A percentile compares a stretch with the other conserved stretches of the same genome.
phyloP scores from a whole-genome alignment of 305 asterid species.

The Striga hermonthica region DNA sequence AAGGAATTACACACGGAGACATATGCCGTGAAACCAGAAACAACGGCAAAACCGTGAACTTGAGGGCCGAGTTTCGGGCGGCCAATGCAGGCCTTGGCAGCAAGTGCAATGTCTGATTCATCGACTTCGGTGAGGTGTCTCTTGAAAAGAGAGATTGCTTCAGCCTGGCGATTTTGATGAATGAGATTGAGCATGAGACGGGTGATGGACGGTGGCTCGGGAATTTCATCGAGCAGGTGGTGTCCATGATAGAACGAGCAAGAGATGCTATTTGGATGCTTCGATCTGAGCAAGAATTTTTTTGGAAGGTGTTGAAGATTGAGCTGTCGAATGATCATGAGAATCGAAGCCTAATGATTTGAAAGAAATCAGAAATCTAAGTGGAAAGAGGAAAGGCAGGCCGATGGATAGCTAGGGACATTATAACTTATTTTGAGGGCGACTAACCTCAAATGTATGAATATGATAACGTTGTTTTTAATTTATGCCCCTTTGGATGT shows the following conservation, averaged over 20 bases:
- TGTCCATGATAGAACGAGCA: constrained; percentile 41
- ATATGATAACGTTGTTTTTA: no score
- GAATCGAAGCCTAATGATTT: neutral
- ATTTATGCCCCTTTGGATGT: no score
- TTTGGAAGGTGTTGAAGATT: constrained; percentile 35
- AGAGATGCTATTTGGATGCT: neutral
- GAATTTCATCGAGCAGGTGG: constrained; percentile 57
- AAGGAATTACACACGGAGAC: constrained; percentile 68
- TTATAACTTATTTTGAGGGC: neutral
- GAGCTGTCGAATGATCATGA: constrained; percentile 53
- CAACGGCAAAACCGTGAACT: constrained; percentile 59
- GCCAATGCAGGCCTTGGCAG: constrained; percentile 62
- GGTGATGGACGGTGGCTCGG: constrained; percentile 40
- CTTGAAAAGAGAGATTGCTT: constrained; percentile 55
- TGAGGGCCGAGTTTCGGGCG: constrained; percentile 51
- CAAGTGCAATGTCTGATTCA: constrained; percentile 61
- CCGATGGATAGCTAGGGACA: neutral
- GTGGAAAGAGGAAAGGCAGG: neutral
- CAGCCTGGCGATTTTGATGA: constrained; percentile 41
- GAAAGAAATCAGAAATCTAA: no score
- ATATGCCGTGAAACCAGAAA: constrained; percentile 40
- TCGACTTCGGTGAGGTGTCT: constrained; percentile 52
- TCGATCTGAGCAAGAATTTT: constrained; percentile 21
- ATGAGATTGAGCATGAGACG: constrained; percentile 57
- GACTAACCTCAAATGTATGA: no score